Conservation (phyloP, 176 grass and related monocot genomes). For the Oryza nivara region DNA sequence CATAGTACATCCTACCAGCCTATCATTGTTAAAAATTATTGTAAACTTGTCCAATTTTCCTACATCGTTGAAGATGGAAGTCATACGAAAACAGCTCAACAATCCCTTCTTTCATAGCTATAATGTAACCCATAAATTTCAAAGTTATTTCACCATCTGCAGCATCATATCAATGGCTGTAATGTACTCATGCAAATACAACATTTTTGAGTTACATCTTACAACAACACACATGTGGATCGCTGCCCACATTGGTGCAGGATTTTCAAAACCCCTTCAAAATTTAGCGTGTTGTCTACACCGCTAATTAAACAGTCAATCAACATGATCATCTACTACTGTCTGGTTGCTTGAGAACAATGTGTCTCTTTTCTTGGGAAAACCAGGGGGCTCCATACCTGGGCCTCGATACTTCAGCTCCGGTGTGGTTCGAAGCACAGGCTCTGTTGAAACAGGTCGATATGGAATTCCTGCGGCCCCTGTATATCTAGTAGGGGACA, state of each 20-base stretch:
- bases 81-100: background rate
- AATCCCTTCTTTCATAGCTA: background rate
- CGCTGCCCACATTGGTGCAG: background rate
- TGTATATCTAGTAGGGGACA: slow-evolving; percentile 72
- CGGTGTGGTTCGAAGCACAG: slow-evolving; percentile 59
- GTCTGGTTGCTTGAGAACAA: slow-evolving; percentile 70
- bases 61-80: background rate
- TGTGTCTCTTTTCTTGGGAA: slow-evolving; percentile 77
- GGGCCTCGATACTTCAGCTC: slow-evolving; percentile 84
- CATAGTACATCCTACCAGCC: background rate
- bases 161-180: slow-evolving; percentile 14
- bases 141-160: slow-evolving; percentile 38
- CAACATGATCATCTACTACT: slow-evolving; percentile 69
- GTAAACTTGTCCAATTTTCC: background rate
- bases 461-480: slow-evolving; percentile 64
- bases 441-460: slow-evolving; percentile 53
- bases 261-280: slow-evolving; percentile 48
- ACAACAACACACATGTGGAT: slow-evolving; percentile 42
- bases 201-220: slow-evolving; percentile 45
- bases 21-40: background rate
- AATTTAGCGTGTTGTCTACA: slow-evolving; percentile 44
- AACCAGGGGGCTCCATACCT: slow-evolving; percentile 76
- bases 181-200: slow-evolving; percentile 47
- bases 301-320: slow-evolving; percentile 53
- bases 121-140: slow-evolving; percentile 23